These are phyloP conservation scores for Calocybe indica DNA, from an alignment of 768 basidiomycete genomes.

Conservation along the genomic window DNA sequence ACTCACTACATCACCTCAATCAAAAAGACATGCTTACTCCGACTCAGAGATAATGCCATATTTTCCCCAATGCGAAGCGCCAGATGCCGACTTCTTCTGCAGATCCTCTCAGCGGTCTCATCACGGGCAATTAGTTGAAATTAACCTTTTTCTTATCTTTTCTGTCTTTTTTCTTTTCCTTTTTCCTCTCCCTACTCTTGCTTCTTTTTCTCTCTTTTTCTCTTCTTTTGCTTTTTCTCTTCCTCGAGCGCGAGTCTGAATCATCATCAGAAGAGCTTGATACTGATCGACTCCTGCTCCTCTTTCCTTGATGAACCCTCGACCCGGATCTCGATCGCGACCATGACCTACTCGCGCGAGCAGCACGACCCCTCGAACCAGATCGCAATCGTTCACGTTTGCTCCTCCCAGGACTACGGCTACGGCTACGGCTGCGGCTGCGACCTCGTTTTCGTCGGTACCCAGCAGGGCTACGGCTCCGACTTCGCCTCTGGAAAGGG, in stretches of 20 bases:
- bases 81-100: conserved; percentile 53
- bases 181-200: conserved; percentile 31
- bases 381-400: conserved; percentile 28
- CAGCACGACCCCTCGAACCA: conserved; percentile 24
- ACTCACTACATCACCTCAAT: background rate
- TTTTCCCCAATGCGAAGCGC: conserved; percentile 80
- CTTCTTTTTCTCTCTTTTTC: conserved; percentile 40
- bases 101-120: background rate
- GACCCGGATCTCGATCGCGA: conserved; percentile 29
- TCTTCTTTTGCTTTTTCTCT: conserved; percentile 39
- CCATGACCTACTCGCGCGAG: conserved; percentile 19
- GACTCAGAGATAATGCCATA: conserved; percentile 81
- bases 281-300: conserved; percentile 22
- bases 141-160: conserved; percentile 56
- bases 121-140: background rate
- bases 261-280: conserved; percentile 41
- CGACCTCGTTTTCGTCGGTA: background rate
- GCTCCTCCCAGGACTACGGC: conserved; percentile 25
- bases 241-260: conserved; percentile 34
- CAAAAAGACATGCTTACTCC: conserved; percentile 51
- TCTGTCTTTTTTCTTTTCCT: conserved; percentile 45
- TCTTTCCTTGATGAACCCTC: conserved; percentile 8
- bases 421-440: conserved; percentile 18
- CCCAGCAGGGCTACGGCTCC: background rate
- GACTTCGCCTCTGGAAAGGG: background rate